Evolutionary conservation across 441 rosid species (phyloP), one percentile per base, ranked within the genome.

Genomic region (Adansonia gregorii): DNA sequence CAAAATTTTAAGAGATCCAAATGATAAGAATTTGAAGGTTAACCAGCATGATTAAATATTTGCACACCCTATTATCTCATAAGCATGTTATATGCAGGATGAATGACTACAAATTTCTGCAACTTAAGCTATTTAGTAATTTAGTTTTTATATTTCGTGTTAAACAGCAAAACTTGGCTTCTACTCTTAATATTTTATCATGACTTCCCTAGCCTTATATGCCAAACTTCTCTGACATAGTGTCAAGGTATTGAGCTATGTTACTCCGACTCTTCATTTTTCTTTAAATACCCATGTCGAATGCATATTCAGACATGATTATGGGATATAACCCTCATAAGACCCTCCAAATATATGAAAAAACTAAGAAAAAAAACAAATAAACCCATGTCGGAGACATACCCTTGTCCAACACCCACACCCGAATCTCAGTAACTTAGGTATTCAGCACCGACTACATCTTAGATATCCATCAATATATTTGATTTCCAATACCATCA

Each of bases 211-310:
- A 35, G 8, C 27, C 61, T 27, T 8, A 17, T 27, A n/a, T 72
- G 63, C 22, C 49, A 72, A 72, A 17, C 48, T 72, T 54, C 43
- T 39, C 10, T 54, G 63, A 15, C 63, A 72, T 52, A 51, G 27
- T 31, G 9, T 54, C 14, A 15, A 8, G 22, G 8, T 72, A 35
- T 70, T 31, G 20, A 70, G 45, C 35, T 31, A 31, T 31, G 35
- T 31, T 31, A 31, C 35, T 31, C 35, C 3, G 35, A 31, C 35
- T 31, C 31, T 31, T 1, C 35, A 31, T 31, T 31, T 31, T 24
- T 24, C 27, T 24, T 31, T 31, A 31, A 31, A 31, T 31, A 31
- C 35, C 35, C 35, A 31, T 31, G 35, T 31, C 35, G 35, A 31
- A 31, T 3, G 35, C 35, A 31, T 31, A 31, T 31, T 31, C 35